These are phyloP conservation scores for Boletus vinaceobasis DNA, from an alignment of 768 basidiomycete species.

Conservation along the genomic window DNA sequence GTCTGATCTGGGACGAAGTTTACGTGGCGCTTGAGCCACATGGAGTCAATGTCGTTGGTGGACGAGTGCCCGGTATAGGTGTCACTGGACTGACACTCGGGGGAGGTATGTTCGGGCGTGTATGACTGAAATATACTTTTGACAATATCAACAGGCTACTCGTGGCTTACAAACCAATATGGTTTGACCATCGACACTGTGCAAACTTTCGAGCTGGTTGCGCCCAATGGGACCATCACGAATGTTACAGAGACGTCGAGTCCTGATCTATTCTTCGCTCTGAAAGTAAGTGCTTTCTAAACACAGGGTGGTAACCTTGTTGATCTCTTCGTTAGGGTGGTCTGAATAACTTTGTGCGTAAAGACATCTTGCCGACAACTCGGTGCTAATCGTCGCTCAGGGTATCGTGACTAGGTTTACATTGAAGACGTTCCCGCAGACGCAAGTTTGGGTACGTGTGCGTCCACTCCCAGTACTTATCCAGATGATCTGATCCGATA, in stretches of 20 bases:
- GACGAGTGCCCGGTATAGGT: constrained; percentile 51
- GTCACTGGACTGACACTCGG: constrained; percentile 56
- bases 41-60: constrained; percentile 54
- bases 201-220: constrained; percentile 52
- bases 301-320: background rate
- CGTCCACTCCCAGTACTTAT: background rate
- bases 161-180: constrained; percentile 56
- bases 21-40: constrained; percentile 46
- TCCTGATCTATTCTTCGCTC: constrained; percentile 42
- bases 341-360: constrained; percentile 52
- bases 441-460: constrained; percentile 52
- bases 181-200: constrained; percentile 58
- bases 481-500: background rate
- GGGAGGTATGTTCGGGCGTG: constrained; percentile 37
- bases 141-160: constrained; percentile 4
- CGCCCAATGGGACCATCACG: constrained; percentile 40
- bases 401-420: constrained; percentile 61
- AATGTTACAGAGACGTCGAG: constrained; percentile 30
- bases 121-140: background rate
- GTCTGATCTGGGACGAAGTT: constrained; percentile 62
- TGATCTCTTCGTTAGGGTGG: constrained; percentile 42
- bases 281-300: constrained; percentile 31
- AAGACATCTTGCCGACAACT: background rate
- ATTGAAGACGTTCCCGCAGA: constrained; percentile 50
- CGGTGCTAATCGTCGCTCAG: constrained; percentile 14